Percentiles rank a stretch among this genome's conserved stretches.
phyloP scores from a whole-genome alignment of 2,329 filamentous ascomycete species.

The Xylaria hypoxylon region DNA sequence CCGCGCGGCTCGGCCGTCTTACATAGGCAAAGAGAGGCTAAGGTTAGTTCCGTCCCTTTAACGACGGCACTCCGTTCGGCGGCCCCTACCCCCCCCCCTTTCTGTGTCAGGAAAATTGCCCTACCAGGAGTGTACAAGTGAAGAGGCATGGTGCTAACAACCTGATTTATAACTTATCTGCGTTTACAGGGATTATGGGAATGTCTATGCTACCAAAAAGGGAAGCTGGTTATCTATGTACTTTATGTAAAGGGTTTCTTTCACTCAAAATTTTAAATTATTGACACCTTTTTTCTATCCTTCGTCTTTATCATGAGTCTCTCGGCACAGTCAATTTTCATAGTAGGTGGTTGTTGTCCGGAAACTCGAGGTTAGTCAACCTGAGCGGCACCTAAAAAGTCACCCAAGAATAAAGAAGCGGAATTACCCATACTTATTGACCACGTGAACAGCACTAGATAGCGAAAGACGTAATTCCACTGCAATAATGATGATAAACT shows the following conservation, averaged over 20 bases:
- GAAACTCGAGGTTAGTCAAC: neutral
- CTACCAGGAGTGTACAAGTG: conserved; percentile 1
- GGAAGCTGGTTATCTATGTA: conserved; percentile 15
- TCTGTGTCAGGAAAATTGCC: conserved; percentile 4
- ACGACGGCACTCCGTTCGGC: conserved; percentile 17
- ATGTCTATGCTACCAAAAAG: conserved; percentile 12
- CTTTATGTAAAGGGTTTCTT: conserved; percentile 5
- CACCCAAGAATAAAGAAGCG: neutral
- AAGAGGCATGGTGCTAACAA: neutral
- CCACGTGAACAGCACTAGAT: neutral
- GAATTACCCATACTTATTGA: neutral
- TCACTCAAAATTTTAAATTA: neutral
- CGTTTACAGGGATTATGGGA: conserved; percentile 17
- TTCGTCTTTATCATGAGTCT: neutral
- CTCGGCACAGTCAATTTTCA: neutral
- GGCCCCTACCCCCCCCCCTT: neutral
- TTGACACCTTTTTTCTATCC: neutral
- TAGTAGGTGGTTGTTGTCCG: neutral
- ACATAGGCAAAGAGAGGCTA: conserved; percentile 9
- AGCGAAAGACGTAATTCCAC: conserved; percentile 7
- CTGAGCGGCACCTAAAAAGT: neutral
- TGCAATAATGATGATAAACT: neutral
- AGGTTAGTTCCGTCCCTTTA: conserved; percentile 18
- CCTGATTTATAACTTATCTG: neutral
- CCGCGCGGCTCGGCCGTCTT: conserved; percentile 28